A percentile compares a stretch with the other conserved stretches of the same genome.
phyloP scores from a whole-genome alignment of 2,329 filamentous ascomycete species.

The Trichoderma sp. region DNA sequence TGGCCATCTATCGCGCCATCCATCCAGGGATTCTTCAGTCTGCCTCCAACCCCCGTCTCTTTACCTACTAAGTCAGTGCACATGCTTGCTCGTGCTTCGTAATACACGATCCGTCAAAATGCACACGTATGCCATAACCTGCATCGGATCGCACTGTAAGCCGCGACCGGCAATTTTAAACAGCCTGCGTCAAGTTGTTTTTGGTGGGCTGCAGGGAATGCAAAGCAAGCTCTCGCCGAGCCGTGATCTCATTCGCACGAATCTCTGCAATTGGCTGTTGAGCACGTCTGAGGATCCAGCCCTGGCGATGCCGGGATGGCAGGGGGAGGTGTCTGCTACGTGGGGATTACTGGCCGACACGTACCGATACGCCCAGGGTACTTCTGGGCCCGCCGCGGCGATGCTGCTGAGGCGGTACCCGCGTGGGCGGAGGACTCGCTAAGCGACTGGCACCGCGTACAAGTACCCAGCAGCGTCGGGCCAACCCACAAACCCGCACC shows the following conservation, averaged over 20 bases:
- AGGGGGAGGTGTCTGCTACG: not conserved
- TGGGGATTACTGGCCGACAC: not conserved
- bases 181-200: slow-evolving; percentile 12
- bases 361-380: not conserved
- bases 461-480: slow-evolving; percentile 8
- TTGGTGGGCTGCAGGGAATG: slow-evolving; percentile 18
- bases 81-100: not conserved
- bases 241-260: not conserved
- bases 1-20: not conserved
- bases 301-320: slow-evolving; percentile 10
- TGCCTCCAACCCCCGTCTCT: not conserved
- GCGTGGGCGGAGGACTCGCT: not conserved
- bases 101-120: not conserved
- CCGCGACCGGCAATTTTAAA: slow-evolving; percentile 13
- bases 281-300: slow-evolving; percentile 12
- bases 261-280: slow-evolving; percentile 10
- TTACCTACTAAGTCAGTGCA: not conserved
- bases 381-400: not conserved
- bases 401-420: not conserved
- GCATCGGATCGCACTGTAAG: not conserved
- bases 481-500: slow-evolving; percentile 16
- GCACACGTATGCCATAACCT: slow-evolving; percentile 8
- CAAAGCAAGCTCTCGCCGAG: slow-evolving; percentile 8
- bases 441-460: not conserved
- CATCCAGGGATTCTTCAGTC: not conserved